phyloP scores from a whole-genome alignment of 2,329 filamentous ascomycete species.

The Talaromyces sp. region DNA sequence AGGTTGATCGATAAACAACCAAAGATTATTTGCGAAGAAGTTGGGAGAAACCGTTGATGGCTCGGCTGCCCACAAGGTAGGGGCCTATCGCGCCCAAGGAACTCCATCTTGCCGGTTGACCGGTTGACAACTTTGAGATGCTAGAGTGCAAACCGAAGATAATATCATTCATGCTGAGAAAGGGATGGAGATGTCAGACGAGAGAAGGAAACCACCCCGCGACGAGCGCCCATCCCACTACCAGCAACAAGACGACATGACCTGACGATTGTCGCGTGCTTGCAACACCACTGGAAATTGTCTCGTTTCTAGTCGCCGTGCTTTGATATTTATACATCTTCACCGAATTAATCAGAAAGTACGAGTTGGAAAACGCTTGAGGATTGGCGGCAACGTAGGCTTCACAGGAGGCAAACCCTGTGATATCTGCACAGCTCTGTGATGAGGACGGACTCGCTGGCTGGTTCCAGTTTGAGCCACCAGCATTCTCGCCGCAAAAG shows the following conservation, averaged over 20 bases:
- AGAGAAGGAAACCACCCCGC: not conserved
- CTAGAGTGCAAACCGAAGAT: not conserved
- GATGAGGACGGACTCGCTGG: constrained; percentile 28
- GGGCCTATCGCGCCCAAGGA: not conserved
- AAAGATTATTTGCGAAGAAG: not conserved
- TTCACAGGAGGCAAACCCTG: constrained; percentile 59
- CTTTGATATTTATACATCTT: constrained; percentile 56
- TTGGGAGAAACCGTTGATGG: not conserved
- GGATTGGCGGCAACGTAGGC: constrained; percentile 72
- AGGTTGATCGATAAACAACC: not conserved
- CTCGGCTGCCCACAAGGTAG: not conserved
- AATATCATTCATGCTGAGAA: not conserved
- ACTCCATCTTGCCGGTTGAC: not conserved
- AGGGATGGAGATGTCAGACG: not conserved
- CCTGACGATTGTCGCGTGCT: not conserved
- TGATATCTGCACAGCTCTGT: constrained; percentile 59
- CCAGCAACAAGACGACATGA: not conserved
- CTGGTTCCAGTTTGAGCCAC: constrained; percentile 58
- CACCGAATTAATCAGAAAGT: constrained; percentile 73
- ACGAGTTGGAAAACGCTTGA: constrained; percentile 66
- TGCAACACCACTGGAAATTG: not conserved
- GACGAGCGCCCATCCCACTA: not conserved
- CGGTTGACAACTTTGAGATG: not conserved
- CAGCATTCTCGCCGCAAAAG: constrained; percentile 87
- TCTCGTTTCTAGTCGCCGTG: not conserved